Conservation (phyloP, 495 filamentous ascomycete genomes). For the Talaromyces thailandensis region DNA sequence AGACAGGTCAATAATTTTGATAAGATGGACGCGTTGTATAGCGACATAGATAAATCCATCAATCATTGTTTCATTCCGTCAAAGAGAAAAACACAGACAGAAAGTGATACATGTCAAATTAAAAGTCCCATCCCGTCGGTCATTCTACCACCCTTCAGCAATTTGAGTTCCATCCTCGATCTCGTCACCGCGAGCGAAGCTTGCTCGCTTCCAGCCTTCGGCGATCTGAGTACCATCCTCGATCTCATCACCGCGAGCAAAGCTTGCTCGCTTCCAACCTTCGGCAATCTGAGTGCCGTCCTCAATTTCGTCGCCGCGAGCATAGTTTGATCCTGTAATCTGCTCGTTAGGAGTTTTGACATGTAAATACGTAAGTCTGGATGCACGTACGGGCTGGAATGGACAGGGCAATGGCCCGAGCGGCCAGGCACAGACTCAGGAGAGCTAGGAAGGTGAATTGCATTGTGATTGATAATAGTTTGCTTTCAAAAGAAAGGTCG, state of each 20-base stretch:
- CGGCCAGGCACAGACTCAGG: not conserved
- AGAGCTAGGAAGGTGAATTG: not conserved
- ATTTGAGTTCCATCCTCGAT: constrained; percentile 3
- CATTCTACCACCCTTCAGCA: constrained; percentile 2
- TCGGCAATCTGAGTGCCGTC: not conserved
- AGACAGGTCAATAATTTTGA: too few species aligned
- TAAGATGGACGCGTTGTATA: too few species aligned
- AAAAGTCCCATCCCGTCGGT: not conserved
- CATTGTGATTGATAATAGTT: not conserved
- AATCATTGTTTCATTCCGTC: too few species aligned
- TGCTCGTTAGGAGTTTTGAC: not conserved
- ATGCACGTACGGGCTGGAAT: not conserved
- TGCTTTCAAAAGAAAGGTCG: too few species aligned
- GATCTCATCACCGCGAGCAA: not conserved
- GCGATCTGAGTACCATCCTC: constrained; percentile 1
- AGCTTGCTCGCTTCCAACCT: not conserved
- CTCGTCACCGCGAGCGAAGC: not conserved
- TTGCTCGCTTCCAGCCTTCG: not conserved
- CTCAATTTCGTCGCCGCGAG: not conserved
- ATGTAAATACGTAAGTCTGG: not conserved
- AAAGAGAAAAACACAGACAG: too few species aligned
- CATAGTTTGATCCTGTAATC: not conserved
- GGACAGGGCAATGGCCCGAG: not conserved
- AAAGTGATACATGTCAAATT: not conserved
- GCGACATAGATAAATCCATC: too few species aligned